Evolutionary conservation across 2,329 filamentous ascomycete genomes (phyloP).

Genomic region (Exophiala lecanii-corni): DNA sequence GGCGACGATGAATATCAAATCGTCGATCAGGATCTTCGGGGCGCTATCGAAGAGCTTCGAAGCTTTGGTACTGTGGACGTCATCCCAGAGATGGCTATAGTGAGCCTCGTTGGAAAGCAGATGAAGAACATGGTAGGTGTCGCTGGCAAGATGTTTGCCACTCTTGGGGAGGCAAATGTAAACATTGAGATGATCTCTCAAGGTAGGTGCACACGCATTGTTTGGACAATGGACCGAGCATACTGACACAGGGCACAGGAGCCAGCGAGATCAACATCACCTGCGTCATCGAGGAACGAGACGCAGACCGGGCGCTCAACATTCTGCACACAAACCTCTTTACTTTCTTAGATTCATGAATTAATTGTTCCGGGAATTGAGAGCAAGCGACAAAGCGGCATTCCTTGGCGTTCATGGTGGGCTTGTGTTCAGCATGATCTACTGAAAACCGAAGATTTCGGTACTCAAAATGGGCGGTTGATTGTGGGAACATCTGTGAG

Average conservation of each 20-base stretch:
- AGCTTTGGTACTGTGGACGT: conserved; percentile 88
- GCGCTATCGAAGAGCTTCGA: conserved; percentile 66
- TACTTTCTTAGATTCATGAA: conserved; percentile 73
- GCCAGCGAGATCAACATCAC: conserved; percentile 99
- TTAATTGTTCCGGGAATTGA: not conserved
- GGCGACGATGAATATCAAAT: conserved; percentile 48
- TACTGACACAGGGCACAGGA: conserved; percentile 49
- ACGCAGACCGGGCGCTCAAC: conserved; percentile 90
- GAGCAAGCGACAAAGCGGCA: conserved; percentile 10
- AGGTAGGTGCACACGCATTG: conserved; percentile 52
- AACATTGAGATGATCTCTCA: conserved; percentile 99
- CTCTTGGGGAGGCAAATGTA: conserved; percentile 84
- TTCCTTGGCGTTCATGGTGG: conserved; percentile 9
- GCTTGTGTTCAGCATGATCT: conserved; percentile 12
- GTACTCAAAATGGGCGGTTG: conserved; percentile 1
- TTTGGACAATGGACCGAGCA: not conserved
- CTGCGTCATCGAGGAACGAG: conserved; percentile 87
- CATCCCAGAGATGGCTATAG: conserved; percentile 86
- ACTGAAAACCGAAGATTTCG: too few relatives aligned
- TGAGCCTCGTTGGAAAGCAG: conserved; percentile 89
- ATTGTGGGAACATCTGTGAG: not conserved
- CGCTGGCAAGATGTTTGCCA: conserved; percentile 89
- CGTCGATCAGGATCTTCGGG: conserved; percentile 58
- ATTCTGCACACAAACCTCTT: conserved; percentile 96
- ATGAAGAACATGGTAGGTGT: conserved; percentile 98